Evolutionary conservation across 2,329 filamentous ascomycete genomes (phyloP), one percentile per base, ranked within the genome.

Genomic region (Diaporthe nobilis): DNA sequence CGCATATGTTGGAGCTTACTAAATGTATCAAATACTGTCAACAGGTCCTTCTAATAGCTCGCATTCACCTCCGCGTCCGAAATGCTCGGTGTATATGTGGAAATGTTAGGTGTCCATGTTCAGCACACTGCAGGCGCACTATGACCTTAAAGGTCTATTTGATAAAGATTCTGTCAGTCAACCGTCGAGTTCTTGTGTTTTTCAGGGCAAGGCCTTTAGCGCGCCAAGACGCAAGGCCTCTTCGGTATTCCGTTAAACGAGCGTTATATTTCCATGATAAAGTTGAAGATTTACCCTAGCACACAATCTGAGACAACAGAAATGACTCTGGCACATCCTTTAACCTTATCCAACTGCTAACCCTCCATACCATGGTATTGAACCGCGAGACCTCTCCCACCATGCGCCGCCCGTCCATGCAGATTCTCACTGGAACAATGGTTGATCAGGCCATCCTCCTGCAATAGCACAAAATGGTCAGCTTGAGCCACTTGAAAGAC

Each of bases 371-470:
- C 4, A 63, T 34, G 31, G n/a, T 42, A 55, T 22, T 8, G 13
- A 42, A 15, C n/a, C 25, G 7, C 15, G 15, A 13, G 4, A 34
- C 22, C 8, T n/a, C 65, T 55, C 13, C n/a, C 17, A 2, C 25
- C 9, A 3, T 25, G 12, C 5, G 5, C 42, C 13, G 3, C 22
- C 22, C 7, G 17, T 42, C 47, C 49, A 31, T 4, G 65, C 34
- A 70, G n/a, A 28, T 42, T 9, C 17, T 55, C 34, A 42, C 34
- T 31, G 15, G 17, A 55, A 10, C 15, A 15, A 12, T 42, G 65
- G 65, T 70, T 70, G 65, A 70, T 70, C 65, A 70, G 10, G 65
- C 65, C 65, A 55, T 15, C 10, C 5, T 28, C 12, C 65, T 70
- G n/a, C 2, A 39, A 22, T 4, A 55, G 6, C n/a, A 22, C 13